Base-by-base conservation (phyloP, 225 moss, liverwort and hornwort genomes). In the Pleurozium schreberi region DNA sequence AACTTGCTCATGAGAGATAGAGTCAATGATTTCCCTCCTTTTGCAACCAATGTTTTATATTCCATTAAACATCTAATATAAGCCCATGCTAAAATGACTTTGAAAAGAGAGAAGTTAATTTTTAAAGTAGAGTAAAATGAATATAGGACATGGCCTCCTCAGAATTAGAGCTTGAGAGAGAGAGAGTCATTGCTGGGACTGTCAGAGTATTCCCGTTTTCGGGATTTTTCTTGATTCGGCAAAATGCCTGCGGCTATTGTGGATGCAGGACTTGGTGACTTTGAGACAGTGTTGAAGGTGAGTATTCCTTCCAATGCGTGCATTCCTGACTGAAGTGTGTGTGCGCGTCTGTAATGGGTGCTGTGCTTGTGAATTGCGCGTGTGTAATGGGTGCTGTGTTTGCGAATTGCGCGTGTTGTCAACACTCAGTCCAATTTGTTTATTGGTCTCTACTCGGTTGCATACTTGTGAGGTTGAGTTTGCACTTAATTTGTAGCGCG, bases 231-330 rank as follows among this genome's bases (percentile, higher is more conserved):
- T 59, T 49, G 64, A 84, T 53, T 84, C 50, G 66, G 75, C 84
- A 95, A 90, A 85, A 99, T 99, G 98, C 96, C 97, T 85, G 94
- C 92, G 65, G 96, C 93, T 58, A 92, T 99, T 92, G 92, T 99
- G 88, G 98, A 99, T 90, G 93, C 98, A 58, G 92, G 88, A 43
- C 78, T 94, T 26, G 93, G 87, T 42, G 93, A 93, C 65, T 96
- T 97, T 45, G 95, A 96, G 47, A 87, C 93, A 28, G 89, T 92
- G 55, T 83, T 97, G 90, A 95, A 93, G 92, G 92, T 94, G 81
- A 76, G 87, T 63, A 42, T 33, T 70, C 75, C 40, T 8, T 80
- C 42, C 42, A 12, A 42, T 59, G 80, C 42, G 28, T 80, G 59
- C 59, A 40, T 42, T 80, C 19, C 19, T 80, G 30, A 42, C 42